Evolutionary conservation across 1,139 yeast genomes (phyloP).

Genomic region (Zygosaccharomyces pseudobailii): DNA sequence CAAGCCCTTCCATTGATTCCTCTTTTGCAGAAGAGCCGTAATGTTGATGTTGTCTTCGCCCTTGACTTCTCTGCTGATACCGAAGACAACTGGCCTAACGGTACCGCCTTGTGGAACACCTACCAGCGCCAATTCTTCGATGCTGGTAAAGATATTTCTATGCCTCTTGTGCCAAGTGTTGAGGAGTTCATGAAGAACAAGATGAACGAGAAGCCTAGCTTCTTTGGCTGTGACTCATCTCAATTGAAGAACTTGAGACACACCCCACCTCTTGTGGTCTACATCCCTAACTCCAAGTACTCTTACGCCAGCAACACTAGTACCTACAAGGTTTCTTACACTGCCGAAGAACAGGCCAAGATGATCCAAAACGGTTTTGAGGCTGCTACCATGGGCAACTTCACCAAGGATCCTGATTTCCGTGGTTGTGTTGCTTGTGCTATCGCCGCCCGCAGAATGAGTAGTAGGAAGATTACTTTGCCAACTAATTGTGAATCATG

Average conservation of each 20-base stretch:
- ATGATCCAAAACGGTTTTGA: conserved; percentile 78
- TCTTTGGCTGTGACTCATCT: conserved; percentile 75
- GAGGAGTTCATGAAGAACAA: conserved; percentile 55
- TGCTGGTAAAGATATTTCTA: conserved; percentile 59
- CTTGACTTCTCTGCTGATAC: conserved; percentile 81
- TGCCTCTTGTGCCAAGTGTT: conserved; percentile 78
- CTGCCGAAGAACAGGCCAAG: conserved; percentile 48
- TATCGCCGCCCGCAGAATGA: conserved; percentile 71
- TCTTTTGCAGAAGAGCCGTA: conserved; percentile 60
- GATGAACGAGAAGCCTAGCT: conserved; percentile 58
- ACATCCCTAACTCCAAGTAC: conserved; percentile 72
- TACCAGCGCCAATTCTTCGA: conserved; percentile 62
- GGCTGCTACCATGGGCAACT: conserved; percentile 62
- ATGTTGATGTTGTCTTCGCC: conserved; percentile 74
- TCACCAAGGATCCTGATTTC: conserved; percentile 69
- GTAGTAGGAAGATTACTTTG: conserved; percentile 55
- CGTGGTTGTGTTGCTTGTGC: conserved; percentile 84
- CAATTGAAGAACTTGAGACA: conserved; percentile 52
- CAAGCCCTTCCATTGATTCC: conserved; percentile 78
- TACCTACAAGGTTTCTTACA: conserved; percentile 60
- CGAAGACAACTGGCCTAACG: conserved; percentile 63
- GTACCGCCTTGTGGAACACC: conserved; percentile 57
- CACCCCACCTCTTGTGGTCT: conserved; percentile 69
- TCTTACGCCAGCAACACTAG: conserved; percentile 63
- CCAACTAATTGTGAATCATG: conserved; percentile 70